Evolutionary conservation across 1,139 yeast genomes (phyloP).

Genomic region (Geotrichum restrictum): DNA sequence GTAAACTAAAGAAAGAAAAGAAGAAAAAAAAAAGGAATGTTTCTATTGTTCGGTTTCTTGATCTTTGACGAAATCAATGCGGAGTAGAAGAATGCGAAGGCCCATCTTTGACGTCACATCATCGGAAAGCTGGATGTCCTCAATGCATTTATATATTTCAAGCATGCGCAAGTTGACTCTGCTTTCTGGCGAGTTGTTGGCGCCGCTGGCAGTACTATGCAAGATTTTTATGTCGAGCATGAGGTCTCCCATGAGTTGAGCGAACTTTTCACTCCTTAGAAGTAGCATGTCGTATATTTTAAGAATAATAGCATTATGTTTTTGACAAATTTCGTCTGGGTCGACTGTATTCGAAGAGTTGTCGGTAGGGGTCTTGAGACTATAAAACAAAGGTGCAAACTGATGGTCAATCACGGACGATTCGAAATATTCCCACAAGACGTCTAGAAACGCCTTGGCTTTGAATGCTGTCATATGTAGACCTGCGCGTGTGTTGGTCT

Average conservation of each 20-base stretch:
- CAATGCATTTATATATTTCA: constrained; percentile 6
- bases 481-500: not conserved
- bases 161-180: not conserved
- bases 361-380: constrained; percentile 7
- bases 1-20: no score
- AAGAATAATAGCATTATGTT: constrained; percentile 21
- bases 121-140: constrained; percentile 6
- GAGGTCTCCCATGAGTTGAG: constrained; percentile 21
- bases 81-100: constrained; percentile 14
- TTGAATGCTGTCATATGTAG: not conserved
- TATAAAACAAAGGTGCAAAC: constrained; percentile 13
- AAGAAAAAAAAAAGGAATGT: not conserved
- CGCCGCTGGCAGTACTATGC: not conserved
- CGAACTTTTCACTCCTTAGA: constrained; percentile 21
- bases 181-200: not conserved
- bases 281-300: constrained; percentile 22
- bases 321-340: constrained; percentile 23
- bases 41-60: not conserved
- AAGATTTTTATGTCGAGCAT: constrained; percentile 17
- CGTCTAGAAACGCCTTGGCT: constrained; percentile 12
- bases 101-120: not conserved
- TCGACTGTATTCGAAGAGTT: constrained; percentile 19
- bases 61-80: constrained; percentile 15
- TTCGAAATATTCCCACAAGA: constrained; percentile 31
- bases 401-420: constrained; percentile 23